Evolutionary conservation across 2,329 filamentous ascomycete species (phyloP).

Genomic region (Colletotrichum sidae): DNA sequence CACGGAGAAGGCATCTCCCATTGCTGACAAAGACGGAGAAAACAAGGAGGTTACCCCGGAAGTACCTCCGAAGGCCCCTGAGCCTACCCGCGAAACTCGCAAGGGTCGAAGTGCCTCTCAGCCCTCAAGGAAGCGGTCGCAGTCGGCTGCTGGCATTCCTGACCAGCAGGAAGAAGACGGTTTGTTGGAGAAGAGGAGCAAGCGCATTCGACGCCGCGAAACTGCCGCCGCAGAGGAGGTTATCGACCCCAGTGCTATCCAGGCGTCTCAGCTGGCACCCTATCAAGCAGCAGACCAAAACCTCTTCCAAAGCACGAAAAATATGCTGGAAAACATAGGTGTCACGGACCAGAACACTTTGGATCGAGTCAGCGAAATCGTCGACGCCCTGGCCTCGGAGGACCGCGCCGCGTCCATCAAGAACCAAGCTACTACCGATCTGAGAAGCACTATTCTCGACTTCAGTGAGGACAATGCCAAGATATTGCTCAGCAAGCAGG

Average conservation of each 20-base stretch:
- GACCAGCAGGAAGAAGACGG: slow-evolving; percentile 69
- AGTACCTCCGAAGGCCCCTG: slow-evolving; percentile 41
- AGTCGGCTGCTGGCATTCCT: slow-evolving; percentile 69
- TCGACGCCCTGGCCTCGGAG: slow-evolving; percentile 64
- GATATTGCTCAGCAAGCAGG: slow-evolving; percentile 65
- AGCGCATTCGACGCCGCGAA: slow-evolving; percentile 72
- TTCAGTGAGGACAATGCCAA: slow-evolving; percentile 67
- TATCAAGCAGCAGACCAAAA: slow-evolving; percentile 68
- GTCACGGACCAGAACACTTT: slow-evolving; percentile 62
- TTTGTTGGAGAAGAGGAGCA: slow-evolving; percentile 71
- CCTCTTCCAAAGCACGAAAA: slow-evolving; percentile 66
- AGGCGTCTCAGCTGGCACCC: slow-evolving; percentile 66
- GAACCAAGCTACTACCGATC: slow-evolving; percentile 59
- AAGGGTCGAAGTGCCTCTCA: slow-evolving; percentile 53
- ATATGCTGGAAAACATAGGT: slow-evolving; percentile 66
- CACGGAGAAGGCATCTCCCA: slow-evolving; percentile 21
- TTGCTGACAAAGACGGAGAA: slow-evolving; percentile 19
- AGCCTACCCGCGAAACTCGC: slow-evolving; percentile 46
- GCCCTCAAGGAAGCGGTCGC: slow-evolving; percentile 69
- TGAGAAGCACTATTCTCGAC: slow-evolving; percentile 59
- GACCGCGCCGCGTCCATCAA: slow-evolving; percentile 62
- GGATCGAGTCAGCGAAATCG: slow-evolving; percentile 58
- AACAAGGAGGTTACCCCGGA: slow-evolving; percentile 8
- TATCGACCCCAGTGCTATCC: slow-evolving; percentile 62
- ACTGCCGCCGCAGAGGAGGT: slow-evolving; percentile 63